Evolutionary conservation across 352 stramenopile species (phyloP), one percentile per base, ranked within the genome.

Genomic region (Phytopythium sindhum): DNA sequence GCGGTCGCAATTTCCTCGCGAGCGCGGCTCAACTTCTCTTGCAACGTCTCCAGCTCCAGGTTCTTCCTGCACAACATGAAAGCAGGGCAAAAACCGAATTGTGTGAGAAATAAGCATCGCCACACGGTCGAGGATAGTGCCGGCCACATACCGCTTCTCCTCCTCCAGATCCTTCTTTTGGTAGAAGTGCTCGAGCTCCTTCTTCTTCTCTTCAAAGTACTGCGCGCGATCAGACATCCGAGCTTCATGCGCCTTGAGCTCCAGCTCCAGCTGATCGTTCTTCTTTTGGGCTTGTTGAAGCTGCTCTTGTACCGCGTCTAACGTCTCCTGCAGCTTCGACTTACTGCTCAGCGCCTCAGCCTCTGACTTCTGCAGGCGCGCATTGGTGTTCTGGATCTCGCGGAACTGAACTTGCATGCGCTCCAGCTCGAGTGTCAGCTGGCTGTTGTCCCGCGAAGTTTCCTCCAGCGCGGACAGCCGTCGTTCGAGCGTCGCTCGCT

Each of bases 151-250:
- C 75, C 72, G 51, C 39, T 80, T 81, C 28, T 81, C 74, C 39
- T 89, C 78, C 57, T 89, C 75, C 1, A 67, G 62, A 10, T 80
- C 69, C 33, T 86, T 89, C 39, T 77, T 77, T 39, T 85, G 66
- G 61, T 84, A 87, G 48, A 89, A 88, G 14, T 79, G 60, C 66
- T 88, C 67, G 26, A 91, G 61, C 28, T 90, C 80, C 33, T 89
- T 78, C 48, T 84, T 90, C 47, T 82, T 86, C 31, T 90, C 77
- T 37, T 89, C 75, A 60, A 86, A 90, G 11, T 80, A 64, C 41
- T 78, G 70, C 12, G 75, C 73, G 50, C 84, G 75, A 28, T 88
- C 75, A 7, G 74, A 63, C 65, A 88, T 64, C 1, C 65, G 75
- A 12, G 69, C 62, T 68, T 89, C 70, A 26, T 86, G 70, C 1